Percentiles rank a stretch among this genome's conserved stretches.
Conservation (phyloP, 768 basidiomycete species). For the Lactarius akahatsu region DNA sequence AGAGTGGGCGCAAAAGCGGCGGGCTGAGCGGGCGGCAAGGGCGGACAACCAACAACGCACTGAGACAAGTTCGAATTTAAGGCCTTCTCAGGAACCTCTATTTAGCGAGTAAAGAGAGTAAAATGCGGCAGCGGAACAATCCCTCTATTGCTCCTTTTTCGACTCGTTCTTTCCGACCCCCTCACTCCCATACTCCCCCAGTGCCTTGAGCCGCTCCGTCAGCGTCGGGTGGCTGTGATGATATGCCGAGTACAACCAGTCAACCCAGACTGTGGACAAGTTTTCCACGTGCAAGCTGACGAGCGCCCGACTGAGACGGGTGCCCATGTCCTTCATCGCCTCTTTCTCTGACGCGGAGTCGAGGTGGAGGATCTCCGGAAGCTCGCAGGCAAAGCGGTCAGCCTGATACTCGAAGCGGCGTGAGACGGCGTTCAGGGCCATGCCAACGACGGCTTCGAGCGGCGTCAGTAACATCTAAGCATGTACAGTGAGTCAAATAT, state of each 20-base stretch:
- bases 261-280: conserved; percentile 89
- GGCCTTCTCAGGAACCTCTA: conserved; percentile 1
- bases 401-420: conserved; percentile 92
- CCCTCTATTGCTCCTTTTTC: conserved; percentile 37
- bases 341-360: conserved; percentile 44
- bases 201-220: conserved; percentile 80
- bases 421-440: conserved; percentile 77
- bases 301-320: conserved; percentile 77
- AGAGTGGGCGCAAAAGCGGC: conserved; percentile 57
- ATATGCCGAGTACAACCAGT: conserved; percentile 94
- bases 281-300: conserved; percentile 90
- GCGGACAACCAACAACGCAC: not conserved
- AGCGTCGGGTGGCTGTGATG: conserved; percentile 96
- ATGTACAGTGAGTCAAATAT: not conserved
- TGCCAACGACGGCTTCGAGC: conserved; percentile 68
- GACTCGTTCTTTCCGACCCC: conserved; percentile 27
- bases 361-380: conserved; percentile 39
- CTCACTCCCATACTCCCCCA: conserved; percentile 47
- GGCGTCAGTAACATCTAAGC: conserved; percentile 76
- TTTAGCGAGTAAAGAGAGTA: conserved; percentile 8
- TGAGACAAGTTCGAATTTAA: conserved; percentile 3
- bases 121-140: not conserved
- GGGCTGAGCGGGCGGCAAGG: conserved; percentile 31
- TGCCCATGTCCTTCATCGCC: conserved; percentile 82
- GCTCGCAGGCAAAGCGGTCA: conserved; percentile 79